Evolutionary conservation across 2,329 filamentous ascomycete genomes (phyloP), one percentile per base, ranked within the genome.

Genomic region (Xylaria sp.): DNA sequence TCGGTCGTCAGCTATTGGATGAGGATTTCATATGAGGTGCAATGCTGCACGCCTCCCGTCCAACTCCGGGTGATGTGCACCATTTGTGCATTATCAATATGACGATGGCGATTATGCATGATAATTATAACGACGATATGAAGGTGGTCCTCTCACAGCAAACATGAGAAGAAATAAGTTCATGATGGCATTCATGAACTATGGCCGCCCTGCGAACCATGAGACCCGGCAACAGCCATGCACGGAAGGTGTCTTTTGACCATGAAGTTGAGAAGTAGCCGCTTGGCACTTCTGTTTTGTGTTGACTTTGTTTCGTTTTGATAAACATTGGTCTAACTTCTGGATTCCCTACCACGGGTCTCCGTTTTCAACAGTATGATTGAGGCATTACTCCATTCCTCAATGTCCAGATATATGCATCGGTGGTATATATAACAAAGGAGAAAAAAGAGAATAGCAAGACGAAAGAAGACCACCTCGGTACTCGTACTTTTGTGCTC

Each of bases 1-100:
- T 25, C 22, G 51, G 44, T 17, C 53, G 17, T 29, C 36, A 4
- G 31, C 66, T 74, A 39, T 56, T 31, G n/a, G 73, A 74, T 29
- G 71, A 72, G 57, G 71, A 73, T 31, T 27, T 67, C 10, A 20
- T 44, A 1, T 36, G 27, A 65, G 44, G 25, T 51, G 27, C 25
- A 27, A 50, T 13, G 44, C 27, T 5, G 20, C 13, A 9, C 9
- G 9, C 27, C 2, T 10, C 17, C 27, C 7, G 15, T n/a, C 6
- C 49, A n/a, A 27, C 33, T 7, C 22, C 3, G 9, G 11, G 9
- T 27, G 33, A 10, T 45, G 10, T 27, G 42, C 38, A n/a, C n/a
- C 36, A 17, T 27, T 20, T 17, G 13, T 36, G n/a, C 13, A 39
- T 54, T 13, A 13, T 27, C 22, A 9, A 39, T 6, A 39, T n/a